Evolutionary conservation across 2,329 filamentous ascomycete genomes (phyloP).

Genomic region (Cryphonectria naterciae): DNA sequence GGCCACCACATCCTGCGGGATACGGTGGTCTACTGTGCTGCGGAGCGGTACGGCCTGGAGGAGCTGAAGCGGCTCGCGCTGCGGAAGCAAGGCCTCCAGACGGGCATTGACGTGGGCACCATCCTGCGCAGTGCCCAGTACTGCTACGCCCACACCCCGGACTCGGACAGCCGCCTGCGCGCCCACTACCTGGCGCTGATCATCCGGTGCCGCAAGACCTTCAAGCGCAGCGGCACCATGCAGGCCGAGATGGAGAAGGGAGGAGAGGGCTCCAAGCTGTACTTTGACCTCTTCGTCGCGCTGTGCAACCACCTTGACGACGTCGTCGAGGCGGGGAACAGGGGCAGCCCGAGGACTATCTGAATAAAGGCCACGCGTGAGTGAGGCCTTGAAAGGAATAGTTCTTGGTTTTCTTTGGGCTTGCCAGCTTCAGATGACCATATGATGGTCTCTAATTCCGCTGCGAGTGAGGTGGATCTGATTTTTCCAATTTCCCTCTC

Average conservation of each 20-base stretch:
- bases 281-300: conserved; percentile 97
- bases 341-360: conserved; percentile 61
- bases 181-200: conserved; percentile 97
- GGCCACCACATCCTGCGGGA: conserved; percentile 83
- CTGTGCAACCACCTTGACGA: conserved; percentile 99
- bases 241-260: conserved; percentile 97
- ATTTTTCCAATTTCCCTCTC: conserved; percentile 15
- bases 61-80: conserved; percentile 90
- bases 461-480: conserved; percentile 22
- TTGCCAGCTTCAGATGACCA: conserved; percentile 11
- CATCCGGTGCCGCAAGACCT: conserved; percentile 95
- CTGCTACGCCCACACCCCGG: conserved; percentile 92
- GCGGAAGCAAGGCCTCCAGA: conserved; percentile 92
- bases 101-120: conserved; percentile 87
- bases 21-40: conserved; percentile 92
- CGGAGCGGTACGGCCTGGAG: conserved; percentile 87
- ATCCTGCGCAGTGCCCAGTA: conserved; percentile 93
- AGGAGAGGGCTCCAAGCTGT: conserved; percentile 75
- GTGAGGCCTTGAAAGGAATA: background rate
- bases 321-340: conserved; percentile 82
- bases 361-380: conserved; percentile 41
- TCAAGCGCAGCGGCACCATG: conserved; percentile 98
- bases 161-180: conserved; percentile 88
- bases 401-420: conserved; percentile 9
- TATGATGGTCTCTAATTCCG: conserved; percentile 6